Base-by-base conservation (phyloP, 306 rosid species). In the Castanea crenata region DNA sequence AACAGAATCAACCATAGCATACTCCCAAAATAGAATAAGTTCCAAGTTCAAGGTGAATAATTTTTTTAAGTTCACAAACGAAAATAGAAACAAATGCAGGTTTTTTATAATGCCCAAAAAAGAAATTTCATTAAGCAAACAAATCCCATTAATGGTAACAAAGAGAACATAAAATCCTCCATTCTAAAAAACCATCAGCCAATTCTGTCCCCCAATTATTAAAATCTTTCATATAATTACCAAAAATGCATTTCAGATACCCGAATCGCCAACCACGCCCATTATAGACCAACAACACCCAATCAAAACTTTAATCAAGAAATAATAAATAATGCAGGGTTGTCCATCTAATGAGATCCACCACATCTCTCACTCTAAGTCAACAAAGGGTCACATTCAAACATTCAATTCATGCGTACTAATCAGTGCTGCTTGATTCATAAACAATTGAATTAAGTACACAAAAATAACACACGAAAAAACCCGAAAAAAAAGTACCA, bases 401-500 rank as follows among this genome's bases (percentile, higher is more conserved):
- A 35, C 2, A 32, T 16, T 34, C 25, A 35, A 19, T 67, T 67
- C 25, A 67, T 32, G 38, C 1, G 18, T 31, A 63, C 46, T 41
- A 41, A 41, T 52, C 31, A 72, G 77, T 4, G 0, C 46, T 8
- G 46, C 46, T 41, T 41, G 46, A 41, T 25, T 64, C 67, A 49
- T 41, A 21, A 32, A 74, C 71, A 71, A 74, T 12, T 15, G 71
- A 73, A 57, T 69, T 4, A 76, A 74, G 34, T 9, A 72, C 27
- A 59, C 11, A 59, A 52, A 57, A 25, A 25, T 2, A 25, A 25
- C 1, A 46, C 5, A 74, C 35, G 67, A 82, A 83, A 18, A 25
- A 25, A 25, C 27, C 49, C 25, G 54, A 16, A 23, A 13, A 31
- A 56, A 64, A 74, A 75, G 35, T 90, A 95, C 99, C 91, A 88